Evolutionary conservation across 2,329 filamentous ascomycete genomes (phyloP).

Genomic region (Orbilia brochopaga): DNA sequence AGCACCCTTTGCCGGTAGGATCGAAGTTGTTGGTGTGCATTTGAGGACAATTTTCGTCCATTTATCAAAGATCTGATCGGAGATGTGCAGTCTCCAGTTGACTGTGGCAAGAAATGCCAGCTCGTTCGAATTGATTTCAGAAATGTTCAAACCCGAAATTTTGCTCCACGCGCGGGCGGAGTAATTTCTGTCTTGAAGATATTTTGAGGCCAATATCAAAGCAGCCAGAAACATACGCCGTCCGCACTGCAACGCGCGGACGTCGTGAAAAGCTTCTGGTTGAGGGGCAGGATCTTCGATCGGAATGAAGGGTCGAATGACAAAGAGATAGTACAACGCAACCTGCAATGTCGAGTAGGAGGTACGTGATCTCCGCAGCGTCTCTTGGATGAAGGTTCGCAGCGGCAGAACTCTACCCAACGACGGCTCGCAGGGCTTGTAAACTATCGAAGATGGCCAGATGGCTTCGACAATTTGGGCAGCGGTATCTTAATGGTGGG

Average conservation of each 20-base stretch:
- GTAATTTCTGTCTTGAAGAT: constrained; percentile 96
- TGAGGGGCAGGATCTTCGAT: constrained; percentile 59
- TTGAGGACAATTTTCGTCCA: constrained; percentile 93
- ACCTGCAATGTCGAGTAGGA: constrained; percentile 98
- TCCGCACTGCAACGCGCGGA: constrained; percentile 87
- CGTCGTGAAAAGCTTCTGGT: constrained; percentile 61
- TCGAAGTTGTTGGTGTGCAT: constrained; percentile 68
- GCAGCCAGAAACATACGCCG: constrained; percentile 96
- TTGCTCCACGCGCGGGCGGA: constrained; percentile 98
- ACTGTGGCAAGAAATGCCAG: constrained; percentile 87
- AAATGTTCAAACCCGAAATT: constrained; percentile 91
- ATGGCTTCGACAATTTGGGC: constrained; percentile 97
- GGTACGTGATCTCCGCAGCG: constrained; percentile 87
- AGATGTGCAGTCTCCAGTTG: constrained; percentile 93
- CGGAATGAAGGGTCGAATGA: constrained; percentile 89
- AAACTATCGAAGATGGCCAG: constrained; percentile 86
- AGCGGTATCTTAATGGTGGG: constrained; percentile 76
- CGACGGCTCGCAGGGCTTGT: constrained; percentile 74
- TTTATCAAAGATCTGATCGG: constrained; percentile 82
- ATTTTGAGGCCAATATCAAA: constrained; percentile 95
- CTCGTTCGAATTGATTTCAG: constrained; percentile 97
- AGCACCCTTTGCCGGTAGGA: constrained; percentile 23
- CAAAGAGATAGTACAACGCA: constrained; percentile 90
- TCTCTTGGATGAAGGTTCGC: constrained; percentile 96
- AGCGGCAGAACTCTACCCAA: constrained; percentile 82